phyloP scores from a whole-genome alignment of 371 early-diverging fungal species.

The Apophysomyces variabilis region DNA sequence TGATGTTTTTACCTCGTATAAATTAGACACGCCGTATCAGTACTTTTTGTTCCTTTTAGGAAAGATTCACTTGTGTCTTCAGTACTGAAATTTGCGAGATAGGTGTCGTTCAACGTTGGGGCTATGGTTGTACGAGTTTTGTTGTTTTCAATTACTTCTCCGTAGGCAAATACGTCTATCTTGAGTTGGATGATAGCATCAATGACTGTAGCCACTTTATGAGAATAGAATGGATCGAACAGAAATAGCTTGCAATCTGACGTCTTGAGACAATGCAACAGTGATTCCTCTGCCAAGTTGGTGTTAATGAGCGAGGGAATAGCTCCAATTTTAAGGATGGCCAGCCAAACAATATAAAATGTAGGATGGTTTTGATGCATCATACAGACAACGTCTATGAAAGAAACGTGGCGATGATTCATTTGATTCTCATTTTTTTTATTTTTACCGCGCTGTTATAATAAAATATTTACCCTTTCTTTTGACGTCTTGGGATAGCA shows the following conservation, averaged over 20 bases:
- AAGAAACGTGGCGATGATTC: not conserved
- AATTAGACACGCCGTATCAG: conserved; percentile 22
- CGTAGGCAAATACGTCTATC: conserved; percentile 20
- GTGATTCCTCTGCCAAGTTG: conserved; percentile 28
- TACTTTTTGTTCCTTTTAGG: conserved; percentile 5
- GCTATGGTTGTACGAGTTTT: conserved; percentile 7
- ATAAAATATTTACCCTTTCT: conserved; percentile 17
- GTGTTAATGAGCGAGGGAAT: conserved; percentile 38
- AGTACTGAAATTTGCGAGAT: not conserved
- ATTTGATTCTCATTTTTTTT: not conserved
- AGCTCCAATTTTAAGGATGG: conserved; percentile 38
- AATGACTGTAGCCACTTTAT: conserved; percentile 22
- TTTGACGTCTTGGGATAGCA: conserved; percentile 25
- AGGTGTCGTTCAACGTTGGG: not conserved
- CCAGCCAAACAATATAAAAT: conserved; percentile 32
- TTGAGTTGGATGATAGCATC: conserved; percentile 17
- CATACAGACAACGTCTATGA: conserved; percentile 35
- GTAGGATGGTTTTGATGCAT: conserved; percentile 44
- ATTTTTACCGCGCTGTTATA: no score
- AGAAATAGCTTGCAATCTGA: conserved; percentile 31
- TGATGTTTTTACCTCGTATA: conserved; percentile 15
- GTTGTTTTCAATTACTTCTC: conserved; percentile 14
- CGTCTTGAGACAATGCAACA: conserved; percentile 38
- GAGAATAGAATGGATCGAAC: conserved; percentile 33
- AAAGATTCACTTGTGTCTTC: conserved; percentile 12